Percentiles rank a stretch among this genome's conserved stretches.
Evolutionary conservation across 768 basidiomycete species (phyloP).

Genomic region (Leccinum barrowsii): DNA sequence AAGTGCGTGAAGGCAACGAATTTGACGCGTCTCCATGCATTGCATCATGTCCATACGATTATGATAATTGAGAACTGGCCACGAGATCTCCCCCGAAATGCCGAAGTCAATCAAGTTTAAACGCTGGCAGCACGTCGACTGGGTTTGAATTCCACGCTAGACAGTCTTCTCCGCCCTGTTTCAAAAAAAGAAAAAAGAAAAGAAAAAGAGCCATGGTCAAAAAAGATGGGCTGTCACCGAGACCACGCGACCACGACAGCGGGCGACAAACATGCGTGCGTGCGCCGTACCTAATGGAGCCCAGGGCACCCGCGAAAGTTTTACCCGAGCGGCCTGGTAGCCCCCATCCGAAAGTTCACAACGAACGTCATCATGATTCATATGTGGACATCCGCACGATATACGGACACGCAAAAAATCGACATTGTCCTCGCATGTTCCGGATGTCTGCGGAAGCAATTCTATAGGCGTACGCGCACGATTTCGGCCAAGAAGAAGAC

Average conservation of each 20-base stretch:
- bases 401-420: not conserved
- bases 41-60: not conserved
- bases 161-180: slow-evolving; percentile 19
- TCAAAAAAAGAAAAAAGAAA: slow-evolving; percentile 5
- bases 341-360: not conserved
- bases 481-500: not conserved
- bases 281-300: slow-evolving; percentile 5
- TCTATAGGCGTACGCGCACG: not conserved
- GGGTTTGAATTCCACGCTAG: slow-evolving; percentile 13
- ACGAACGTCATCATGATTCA: not conserved
- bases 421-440: not conserved
- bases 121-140: slow-evolving; percentile 19
- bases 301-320: slow-evolving; percentile 24
- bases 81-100: slow-evolving; percentile 6
- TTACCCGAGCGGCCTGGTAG: not conserved
- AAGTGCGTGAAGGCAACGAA: slow-evolving; percentile 8
- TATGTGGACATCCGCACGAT: not conserved
- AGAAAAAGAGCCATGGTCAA: not conserved
- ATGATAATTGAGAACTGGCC: not conserved
- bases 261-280: slow-evolving; percentile 4
- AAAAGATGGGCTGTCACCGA: not conserved
- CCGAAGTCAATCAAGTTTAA: slow-evolving; percentile 24
- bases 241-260: slow-evolving; percentile 20
- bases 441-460: not conserved
- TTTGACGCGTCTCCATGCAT: slow-evolving; percentile 17